Percentiles rank a stretch among this genome's conserved stretches.
These are phyloP conservation scores for Byssoonygena ceratinophila DNA, from an alignment of 2,329 filamentous ascomycete genomes.

Conservation along the genomic window DNA sequence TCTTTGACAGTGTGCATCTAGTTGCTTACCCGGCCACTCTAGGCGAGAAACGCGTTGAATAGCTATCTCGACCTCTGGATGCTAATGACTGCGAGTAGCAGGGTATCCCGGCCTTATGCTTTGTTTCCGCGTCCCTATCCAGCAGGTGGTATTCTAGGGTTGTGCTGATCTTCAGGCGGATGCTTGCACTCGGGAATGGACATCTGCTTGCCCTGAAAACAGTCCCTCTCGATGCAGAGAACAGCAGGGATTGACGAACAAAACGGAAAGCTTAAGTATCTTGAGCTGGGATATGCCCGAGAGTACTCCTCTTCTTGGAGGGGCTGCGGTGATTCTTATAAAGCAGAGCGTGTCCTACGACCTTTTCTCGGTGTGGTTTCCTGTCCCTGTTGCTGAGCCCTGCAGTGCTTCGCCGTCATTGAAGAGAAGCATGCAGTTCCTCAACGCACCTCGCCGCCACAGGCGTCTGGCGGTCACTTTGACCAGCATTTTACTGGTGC, in stretches of 20 bases:
- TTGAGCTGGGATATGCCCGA: not conserved
- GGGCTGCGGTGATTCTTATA: constrained; percentile 3
- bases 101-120: not conserved
- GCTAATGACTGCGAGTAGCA: not conserved
- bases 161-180: not conserved
- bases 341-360: not conserved
- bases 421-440: constrained; percentile 13
- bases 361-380: not conserved
- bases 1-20: not conserved
- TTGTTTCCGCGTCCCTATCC: not conserved
- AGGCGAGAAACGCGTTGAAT: not conserved
- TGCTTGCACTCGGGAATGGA: constrained; percentile 1
- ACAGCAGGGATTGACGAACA: constrained; percentile 1
- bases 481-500: constrained; percentile 12
- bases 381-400: constrained; percentile 3
- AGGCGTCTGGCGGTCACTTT: constrained; percentile 8
- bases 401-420: not conserved
- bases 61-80: not conserved
- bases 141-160: constrained; percentile 6
- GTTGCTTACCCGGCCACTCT: not conserved
- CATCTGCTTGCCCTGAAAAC: constrained; percentile 8
- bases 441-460: not conserved
- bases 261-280: not conserved
- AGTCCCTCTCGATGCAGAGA: constrained; percentile 4
- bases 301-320: not conserved